A percentile compares a stretch with the other conserved stretches of the same genome.
Conservation (phyloP, 805 yeast genomes). For the Candida wancherniae region DNA sequence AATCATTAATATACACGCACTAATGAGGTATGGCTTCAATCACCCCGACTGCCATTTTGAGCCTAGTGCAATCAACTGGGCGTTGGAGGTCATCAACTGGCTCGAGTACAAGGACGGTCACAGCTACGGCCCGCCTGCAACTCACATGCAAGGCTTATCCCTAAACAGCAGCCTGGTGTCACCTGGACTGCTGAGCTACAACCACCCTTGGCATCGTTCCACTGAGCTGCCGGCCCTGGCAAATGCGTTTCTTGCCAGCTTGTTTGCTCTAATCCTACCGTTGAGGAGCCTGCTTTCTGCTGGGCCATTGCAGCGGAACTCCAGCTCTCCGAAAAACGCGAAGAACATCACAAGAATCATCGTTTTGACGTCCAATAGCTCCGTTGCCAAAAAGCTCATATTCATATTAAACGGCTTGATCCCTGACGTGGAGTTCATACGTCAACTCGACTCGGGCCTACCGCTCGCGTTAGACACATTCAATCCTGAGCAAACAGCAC, state of each 20-base stretch:
- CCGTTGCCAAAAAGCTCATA: constrained; percentile 54
- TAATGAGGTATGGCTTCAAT: constrained; percentile 24
- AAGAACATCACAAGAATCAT: constrained; percentile 45
- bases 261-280: constrained; percentile 44
- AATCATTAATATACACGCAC: constrained; percentile 36
- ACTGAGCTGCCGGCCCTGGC: constrained; percentile 6
- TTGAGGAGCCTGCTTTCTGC: constrained; percentile 29
- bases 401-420: constrained; percentile 50
- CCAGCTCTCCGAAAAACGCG: constrained; percentile 14
- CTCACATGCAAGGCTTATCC: constrained; percentile 5
- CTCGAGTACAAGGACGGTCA: constrained; percentile 49
- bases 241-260: constrained; percentile 42
- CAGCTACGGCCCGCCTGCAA: constrained; percentile 9
- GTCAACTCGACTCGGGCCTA: constrained; percentile 3
- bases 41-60: constrained; percentile 21
- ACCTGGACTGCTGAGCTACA: too few species aligned
- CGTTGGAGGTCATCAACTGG: constrained; percentile 49
- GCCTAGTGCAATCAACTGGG: constrained; percentile 46
- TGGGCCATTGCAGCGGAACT: constrained; percentile 29
- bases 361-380: constrained; percentile 55
- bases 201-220: constrained; percentile 7
- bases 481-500: too few species aligned
- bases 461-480: too few species aligned
- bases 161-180: constrained; percentile 6
- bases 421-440: constrained; percentile 26